A percentile compares a stretch with the other conserved stretches of the same genome.
phyloP scores from a whole-genome alignment of 2,329 filamentous ascomycete genomes.

The Colletotrichum zoysiae region DNA sequence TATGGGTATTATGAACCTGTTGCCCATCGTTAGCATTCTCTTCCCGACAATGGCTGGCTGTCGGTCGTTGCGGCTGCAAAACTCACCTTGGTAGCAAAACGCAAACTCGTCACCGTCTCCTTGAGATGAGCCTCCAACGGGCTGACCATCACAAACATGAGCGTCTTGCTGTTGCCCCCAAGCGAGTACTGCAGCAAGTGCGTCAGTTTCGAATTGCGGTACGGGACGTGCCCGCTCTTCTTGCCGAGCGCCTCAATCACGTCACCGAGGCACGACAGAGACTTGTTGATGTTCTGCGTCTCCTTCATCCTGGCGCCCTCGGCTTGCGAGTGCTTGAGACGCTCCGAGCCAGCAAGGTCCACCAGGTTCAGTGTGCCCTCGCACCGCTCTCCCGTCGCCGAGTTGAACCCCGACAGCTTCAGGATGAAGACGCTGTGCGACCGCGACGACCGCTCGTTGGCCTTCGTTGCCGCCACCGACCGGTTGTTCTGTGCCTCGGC shows the following conservation, averaged over 20 bases:
- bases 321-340: constrained; percentile 86
- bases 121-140: constrained; percentile 90
- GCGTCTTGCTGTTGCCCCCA: constrained; percentile 94
- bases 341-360: constrained; percentile 92
- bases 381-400: constrained; percentile 82
- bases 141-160: constrained; percentile 99
- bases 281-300: constrained; percentile 98
- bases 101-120: constrained; percentile 93
- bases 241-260: constrained; percentile 94
- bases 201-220: constrained; percentile 96
- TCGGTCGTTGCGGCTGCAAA: background rate
- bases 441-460: constrained; percentile 93
- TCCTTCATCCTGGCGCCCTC: constrained; percentile 91
- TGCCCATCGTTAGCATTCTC: constrained; percentile 20
- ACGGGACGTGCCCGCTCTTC: constrained; percentile 87
- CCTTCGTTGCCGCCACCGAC: constrained; percentile 95
- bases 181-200: constrained; percentile 95
- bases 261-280: constrained; percentile 89
- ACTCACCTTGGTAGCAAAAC: constrained; percentile 92
- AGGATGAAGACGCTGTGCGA: constrained; percentile 98
- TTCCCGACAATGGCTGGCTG: background rate
- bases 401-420: constrained; percentile 79
- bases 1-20: constrained; percentile 88
- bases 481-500: constrained; percentile 86
- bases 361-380: constrained; percentile 97